These are phyloP conservation scores for Oryza brachyantha DNA, from an alignment of 176 grass and related monocot species.

Conservation along the genomic window DNA sequence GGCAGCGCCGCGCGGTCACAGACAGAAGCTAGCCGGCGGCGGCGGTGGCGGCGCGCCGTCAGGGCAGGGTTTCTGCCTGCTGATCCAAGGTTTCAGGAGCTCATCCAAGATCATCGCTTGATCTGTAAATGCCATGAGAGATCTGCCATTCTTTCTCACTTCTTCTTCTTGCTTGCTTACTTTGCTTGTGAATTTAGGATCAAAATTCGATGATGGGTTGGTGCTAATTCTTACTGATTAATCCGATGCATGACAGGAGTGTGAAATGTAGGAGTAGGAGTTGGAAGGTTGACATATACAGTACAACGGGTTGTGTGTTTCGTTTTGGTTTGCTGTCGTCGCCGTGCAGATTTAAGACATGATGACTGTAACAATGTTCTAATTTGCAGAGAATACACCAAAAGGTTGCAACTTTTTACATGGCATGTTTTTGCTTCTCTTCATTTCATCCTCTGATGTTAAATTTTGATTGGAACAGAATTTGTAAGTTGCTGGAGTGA, in stretches of 20 bases:
- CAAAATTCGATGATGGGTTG: not conserved
- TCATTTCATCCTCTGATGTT: not conserved
- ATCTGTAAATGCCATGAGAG: slow-evolving; percentile 37
- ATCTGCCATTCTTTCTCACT: slow-evolving; percentile 29
- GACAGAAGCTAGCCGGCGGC: no score
- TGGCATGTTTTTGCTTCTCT: not conserved
- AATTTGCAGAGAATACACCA: slow-evolving; percentile 29
- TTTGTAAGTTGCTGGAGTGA: not conserved
- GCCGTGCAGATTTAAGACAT: slow-evolving; percentile 26
- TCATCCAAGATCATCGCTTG: slow-evolving; percentile 45
- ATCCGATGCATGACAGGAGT: slow-evolving; percentile 9
- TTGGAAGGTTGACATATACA: slow-evolving; percentile 21
- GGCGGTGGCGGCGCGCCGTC: not conserved
- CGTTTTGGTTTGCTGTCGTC: slow-evolving; percentile 28
- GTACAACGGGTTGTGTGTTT: slow-evolving; percentile 23
- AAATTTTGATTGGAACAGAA: not conserved
- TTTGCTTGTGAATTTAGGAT: slow-evolving; percentile 27
- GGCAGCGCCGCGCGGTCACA: no score
- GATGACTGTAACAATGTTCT: slow-evolving; percentile 21
- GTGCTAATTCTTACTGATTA: slow-evolving; percentile 23
- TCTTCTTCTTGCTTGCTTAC: slow-evolving; percentile 31
- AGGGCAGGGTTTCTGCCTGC: slow-evolving; percentile 52
- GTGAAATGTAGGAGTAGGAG: slow-evolving; percentile 30
- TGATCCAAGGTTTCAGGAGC: slow-evolving; percentile 58
- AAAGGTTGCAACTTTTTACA: slow-evolving; percentile 1